These are phyloP conservation scores for Magnolia sinica DNA, from an alignment of 164 flowering plant species.

Conservation along the genomic window DNA sequence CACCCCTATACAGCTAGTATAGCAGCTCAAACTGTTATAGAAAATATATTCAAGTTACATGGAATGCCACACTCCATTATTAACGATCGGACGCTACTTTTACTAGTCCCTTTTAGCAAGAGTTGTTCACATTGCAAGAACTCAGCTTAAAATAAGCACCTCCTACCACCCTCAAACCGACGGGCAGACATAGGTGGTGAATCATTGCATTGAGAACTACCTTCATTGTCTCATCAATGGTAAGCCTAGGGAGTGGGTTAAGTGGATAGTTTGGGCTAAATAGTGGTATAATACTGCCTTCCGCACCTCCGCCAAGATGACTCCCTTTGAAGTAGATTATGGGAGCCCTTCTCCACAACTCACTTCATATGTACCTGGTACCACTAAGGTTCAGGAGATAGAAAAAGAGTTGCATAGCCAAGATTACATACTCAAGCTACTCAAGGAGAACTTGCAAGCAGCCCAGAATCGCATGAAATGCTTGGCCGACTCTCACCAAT, in stretches of 20 bases:
- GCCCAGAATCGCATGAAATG: background rate
- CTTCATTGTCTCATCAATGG: background rate
- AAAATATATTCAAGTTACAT: conserved; percentile 4
- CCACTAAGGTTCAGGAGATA: background rate
- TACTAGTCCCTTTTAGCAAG: conserved; percentile 13
- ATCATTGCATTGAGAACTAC: background rate
- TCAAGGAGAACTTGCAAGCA: background rate
- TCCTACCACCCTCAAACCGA: conserved; percentile 9
- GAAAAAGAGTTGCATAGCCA: background rate
- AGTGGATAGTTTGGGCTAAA: background rate
- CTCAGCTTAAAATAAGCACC: background rate
- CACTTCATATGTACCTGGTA: background rate
- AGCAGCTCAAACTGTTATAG: background rate
- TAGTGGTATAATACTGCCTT: background rate
- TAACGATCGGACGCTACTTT: conserved; percentile 7
- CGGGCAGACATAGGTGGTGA: conserved; percentile 10
- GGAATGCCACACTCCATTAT: conserved; percentile 15
- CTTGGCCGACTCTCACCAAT: background rate
- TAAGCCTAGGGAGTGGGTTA: background rate
- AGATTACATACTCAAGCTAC: background rate
- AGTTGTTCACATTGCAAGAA: background rate
- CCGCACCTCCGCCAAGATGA: background rate
- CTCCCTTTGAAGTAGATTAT: background rate
- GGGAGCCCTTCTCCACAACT: background rate
- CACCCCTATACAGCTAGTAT: background rate